Base-by-base conservation (phyloP, 2,329 filamentous ascomycete species). In the Tricladium varicosporioides region DNA sequence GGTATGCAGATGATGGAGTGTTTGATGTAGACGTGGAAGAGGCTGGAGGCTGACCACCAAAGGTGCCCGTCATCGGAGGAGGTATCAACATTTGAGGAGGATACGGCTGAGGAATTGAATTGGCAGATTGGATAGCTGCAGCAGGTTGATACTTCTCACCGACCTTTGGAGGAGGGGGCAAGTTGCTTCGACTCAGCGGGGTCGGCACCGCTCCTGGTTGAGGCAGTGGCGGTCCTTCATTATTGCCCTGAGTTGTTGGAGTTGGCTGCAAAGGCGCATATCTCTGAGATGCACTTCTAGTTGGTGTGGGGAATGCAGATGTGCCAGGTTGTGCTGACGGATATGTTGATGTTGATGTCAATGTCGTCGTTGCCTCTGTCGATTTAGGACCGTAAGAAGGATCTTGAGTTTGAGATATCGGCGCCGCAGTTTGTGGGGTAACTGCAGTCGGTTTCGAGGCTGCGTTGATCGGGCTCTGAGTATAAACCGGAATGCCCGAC, bases 401-500 rank as follows among this genome's bases (percentile, higher is more conserved):
- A 56, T 64, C 59, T 52, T 59, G 57, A 52, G 54, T 58, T 64
- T 57, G 54, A 56, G 57, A 57, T 60, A 59, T 61, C 50, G 70
- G 59, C 7, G 63, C 58, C 5, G 64, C 62, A 14, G 79, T 83
- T 61, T 80, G 70, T 27, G 80, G 76, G 16, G 79, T 80, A 44
- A 72, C 67, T 32, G 74, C 79, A 14, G 75, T 74, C 49, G 81
- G 74, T 71, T 83, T 85, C 5, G 59, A 22, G 57, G 78, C 73
- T 40, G 80, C 78, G 64, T 75, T 80, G 69, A 86, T 84, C 47
- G 84, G 83, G 68, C 81, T 84, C 54, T 79, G 71, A 36, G 77
- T 79, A 70, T 84, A 83, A 44, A 86, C 78, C 48, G 79, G 80
- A 60, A 87, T 79, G n/a, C 82, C 78, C 49, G 83, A 76, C 83